Conservation (phyloP, 345 rosid genomes). For the Hypericum androsaemum region DNA sequence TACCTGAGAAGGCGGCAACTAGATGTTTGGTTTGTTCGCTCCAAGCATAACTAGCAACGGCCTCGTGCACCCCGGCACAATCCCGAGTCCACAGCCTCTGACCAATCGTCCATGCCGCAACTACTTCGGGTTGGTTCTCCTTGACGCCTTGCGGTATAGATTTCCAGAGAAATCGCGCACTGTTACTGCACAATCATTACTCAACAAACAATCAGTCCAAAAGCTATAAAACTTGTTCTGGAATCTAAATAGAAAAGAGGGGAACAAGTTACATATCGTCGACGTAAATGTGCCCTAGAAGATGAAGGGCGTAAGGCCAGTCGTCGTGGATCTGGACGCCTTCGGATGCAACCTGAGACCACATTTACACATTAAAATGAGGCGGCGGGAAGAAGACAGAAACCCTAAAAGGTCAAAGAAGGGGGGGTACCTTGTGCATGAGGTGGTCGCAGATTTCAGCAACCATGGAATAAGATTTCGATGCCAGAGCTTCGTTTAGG, state of each 20-base stretch:
- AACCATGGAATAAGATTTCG: no score
- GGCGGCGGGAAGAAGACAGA: no score
- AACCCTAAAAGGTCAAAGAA: no score
- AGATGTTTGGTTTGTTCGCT: conserved; percentile 48
- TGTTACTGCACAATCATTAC: conserved; percentile 39
- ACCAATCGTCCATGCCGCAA: conserved; percentile 72
- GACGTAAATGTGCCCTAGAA: conserved; percentile 53
- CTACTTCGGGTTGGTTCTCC: conserved; percentile 61
- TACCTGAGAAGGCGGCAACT: conserved; percentile 64
- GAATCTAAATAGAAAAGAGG: conserved; percentile 1
- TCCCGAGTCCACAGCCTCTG: conserved; percentile 79
- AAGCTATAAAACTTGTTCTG: background rate
- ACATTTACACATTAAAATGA: no score
- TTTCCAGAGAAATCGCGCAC: conserved; percentile 80
- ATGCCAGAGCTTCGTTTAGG: no score
- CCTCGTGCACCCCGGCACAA: conserved; percentile 65
- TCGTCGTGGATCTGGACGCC: conserved; percentile 63
- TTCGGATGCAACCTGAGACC: conserved; percentile 52
- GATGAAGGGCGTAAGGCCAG: conserved; percentile 88
- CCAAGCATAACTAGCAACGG: conserved; percentile 68
- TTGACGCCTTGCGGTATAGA: conserved; percentile 53
- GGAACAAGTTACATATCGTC: conserved; percentile 44
- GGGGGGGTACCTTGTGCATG: no score
- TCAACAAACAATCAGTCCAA: background rate
- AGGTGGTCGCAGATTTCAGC: no score